Base-by-base conservation (phyloP, 352 stramenopile genomes). In the Globisporangium parvum region DNA sequence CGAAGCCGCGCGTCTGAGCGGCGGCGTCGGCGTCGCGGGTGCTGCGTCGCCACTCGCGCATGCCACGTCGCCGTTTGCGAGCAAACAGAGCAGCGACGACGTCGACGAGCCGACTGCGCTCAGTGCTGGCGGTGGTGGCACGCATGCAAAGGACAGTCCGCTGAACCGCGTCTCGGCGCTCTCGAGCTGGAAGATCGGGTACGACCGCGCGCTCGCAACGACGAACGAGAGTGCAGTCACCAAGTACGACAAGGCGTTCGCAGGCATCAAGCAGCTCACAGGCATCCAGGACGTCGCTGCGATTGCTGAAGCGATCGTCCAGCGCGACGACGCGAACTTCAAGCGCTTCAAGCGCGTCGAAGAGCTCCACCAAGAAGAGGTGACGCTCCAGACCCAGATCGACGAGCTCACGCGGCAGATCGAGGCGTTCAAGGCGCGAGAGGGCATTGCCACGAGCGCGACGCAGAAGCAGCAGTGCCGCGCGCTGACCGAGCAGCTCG, bases 261-360 rank as follows among this genome's bases (percentile, higher is more conserved):
- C 71, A 9, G 64, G 68, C 24, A 91, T 91, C 48, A 80, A 77
- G 20, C 50, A 71, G 28, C 62, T 71, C 10, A 88, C 75, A 26
- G 78, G 81, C 2, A 68, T 84, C 3, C 57, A 62, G n/a, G 77
- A 89, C 47, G 71, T 80, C 14, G 62, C 68, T 0, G 67, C 70
- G 51, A 65, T 91, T 26, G 69, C 77, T 15, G 53, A 69, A 2
- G 77, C 80, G 28, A 73, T 91, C 47, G 51, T 81, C 14, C 48
- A 54, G 45, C 82, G 80, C 17, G 81, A 91, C 53, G 81, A 86
- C 49, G 75, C 77, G 42, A 91, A 91, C 51, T 91, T 91, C 48
- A 83, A 89, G 63, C 80, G 76, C 23, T 91, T 91, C 59, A 84
- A 87, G 58, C 77, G 74, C 35, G 79, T 88, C 12, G 81, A 91